Evolutionary conservation across 139 green algal species (phyloP).

Genomic region (Chlorokybus atmophyticus): DNA sequence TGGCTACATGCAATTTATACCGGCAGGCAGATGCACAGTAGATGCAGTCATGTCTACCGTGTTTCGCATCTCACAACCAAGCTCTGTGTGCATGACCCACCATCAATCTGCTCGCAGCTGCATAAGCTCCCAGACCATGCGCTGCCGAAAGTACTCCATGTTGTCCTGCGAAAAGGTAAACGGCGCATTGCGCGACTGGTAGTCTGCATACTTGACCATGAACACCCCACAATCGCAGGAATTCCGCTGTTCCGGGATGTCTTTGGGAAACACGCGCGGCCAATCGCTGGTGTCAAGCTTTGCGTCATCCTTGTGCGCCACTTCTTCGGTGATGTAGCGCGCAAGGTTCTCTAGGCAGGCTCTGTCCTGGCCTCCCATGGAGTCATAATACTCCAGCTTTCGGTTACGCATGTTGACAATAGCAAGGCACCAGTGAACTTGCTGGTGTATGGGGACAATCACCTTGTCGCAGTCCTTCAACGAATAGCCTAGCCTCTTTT

Average conservation of each 20-base stretch:
- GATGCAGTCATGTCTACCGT: too few relatives aligned
- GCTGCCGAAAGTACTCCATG: too few relatives aligned
- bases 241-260: conserved; percentile 37
- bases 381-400: conserved; percentile 32
- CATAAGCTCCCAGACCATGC: too few relatives aligned
- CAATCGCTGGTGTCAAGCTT: conserved; percentile 28
- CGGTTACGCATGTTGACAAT: conserved; percentile 34
- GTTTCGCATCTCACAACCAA: too few relatives aligned
- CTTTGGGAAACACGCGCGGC: conserved; percentile 9
- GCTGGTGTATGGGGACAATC: conserved; percentile 35
- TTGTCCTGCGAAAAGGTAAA: too few relatives aligned
- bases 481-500: conserved; percentile 26
- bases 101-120: too few relatives aligned
- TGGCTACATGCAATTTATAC: too few relatives aligned
- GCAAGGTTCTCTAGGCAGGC: conserved; percentile 20
- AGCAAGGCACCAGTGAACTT: conserved; percentile 33
- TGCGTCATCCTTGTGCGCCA: conserved; percentile 23
- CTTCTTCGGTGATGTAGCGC: conserved; percentile 30
- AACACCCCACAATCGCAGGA: conserved; percentile 22
- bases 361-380: conserved; percentile 18
- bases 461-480: conserved; percentile 35
- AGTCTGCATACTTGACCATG: conserved; percentile 27
- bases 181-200: conserved; percentile 3
- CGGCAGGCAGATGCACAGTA: too few relatives aligned
- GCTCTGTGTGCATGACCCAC: too few relatives aligned